Conservation (phyloP, 805 yeast species). For the Saturnispora besseyi region DNA sequence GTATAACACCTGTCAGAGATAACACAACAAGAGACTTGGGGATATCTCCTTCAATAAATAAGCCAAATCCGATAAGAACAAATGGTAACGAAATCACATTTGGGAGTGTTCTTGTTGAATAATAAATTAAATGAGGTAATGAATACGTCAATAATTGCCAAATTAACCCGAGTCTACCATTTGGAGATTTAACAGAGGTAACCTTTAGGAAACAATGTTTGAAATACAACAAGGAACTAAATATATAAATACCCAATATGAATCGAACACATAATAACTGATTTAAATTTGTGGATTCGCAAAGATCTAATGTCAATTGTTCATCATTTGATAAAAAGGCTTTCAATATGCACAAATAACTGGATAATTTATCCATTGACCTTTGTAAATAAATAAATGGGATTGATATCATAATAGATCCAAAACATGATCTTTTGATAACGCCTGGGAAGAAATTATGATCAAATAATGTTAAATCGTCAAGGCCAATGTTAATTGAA, state of each 20-base stretch:
- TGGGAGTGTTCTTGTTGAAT: conserved; percentile 82
- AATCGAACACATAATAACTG: conserved; percentile 50
- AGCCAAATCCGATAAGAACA: conserved; percentile 46
- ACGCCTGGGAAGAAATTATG: conserved; percentile 79
- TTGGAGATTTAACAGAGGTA: conserved; percentile 17
- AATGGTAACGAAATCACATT: conserved; percentile 77
- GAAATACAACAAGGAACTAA: conserved; percentile 40
- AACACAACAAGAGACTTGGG: conserved; percentile 43
- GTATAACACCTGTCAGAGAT: conserved; percentile 55
- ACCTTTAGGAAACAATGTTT: conserved; percentile 31
- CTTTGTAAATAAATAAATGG: conserved; percentile 25
- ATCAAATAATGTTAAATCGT: conserved; percentile 45
- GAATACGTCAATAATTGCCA: conserved; percentile 39
- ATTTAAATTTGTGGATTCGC: conserved; percentile 32
- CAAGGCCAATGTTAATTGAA: conserved; percentile 52
- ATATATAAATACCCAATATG: conserved; percentile 54
- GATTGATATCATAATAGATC: conserved; percentile 47
- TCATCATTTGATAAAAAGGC: not conserved
- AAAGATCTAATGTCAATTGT: not conserved
- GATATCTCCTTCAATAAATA: conserved; percentile 39
- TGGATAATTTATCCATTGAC: conserved; percentile 6
- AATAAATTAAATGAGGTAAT: conserved; percentile 75
- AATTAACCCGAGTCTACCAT: not conserved
- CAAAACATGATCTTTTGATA: conserved; percentile 80
- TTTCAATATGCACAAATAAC: not conserved